Conservation (phyloP, 2,329 filamentous ascomycete species). For the Pseudogymnoascus verrucosus region DNA sequence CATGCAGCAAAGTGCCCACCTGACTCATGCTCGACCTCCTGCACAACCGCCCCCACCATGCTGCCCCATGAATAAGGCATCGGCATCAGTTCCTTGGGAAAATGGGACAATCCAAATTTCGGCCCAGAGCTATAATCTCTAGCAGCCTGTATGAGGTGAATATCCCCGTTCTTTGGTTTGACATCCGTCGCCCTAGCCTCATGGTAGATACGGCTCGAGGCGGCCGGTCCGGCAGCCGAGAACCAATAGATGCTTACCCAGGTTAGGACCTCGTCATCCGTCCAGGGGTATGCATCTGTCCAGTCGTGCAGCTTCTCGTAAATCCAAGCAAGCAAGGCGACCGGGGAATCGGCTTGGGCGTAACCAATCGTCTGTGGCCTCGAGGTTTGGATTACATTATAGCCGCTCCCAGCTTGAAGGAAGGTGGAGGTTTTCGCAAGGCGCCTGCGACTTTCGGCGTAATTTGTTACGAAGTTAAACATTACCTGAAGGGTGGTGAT, state of each 20-base stretch:
- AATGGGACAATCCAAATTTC: constrained; percentile 46
- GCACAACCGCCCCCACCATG: constrained; percentile 52
- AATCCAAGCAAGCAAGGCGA: constrained; percentile 67
- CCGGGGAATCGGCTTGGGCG: constrained; percentile 59
- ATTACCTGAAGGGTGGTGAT: constrained; percentile 3
- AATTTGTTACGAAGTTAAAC: constrained; percentile 3
- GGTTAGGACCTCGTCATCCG: constrained; percentile 65
- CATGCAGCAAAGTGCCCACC: constrained; percentile 49
- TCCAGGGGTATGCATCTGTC: constrained; percentile 65
- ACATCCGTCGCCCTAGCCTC: constrained; percentile 33
- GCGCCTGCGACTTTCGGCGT: background rate
- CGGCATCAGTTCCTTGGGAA: constrained; percentile 49
- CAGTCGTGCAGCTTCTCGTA: constrained; percentile 74
- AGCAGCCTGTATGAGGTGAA: constrained; percentile 22
- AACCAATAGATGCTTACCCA: constrained; percentile 72
- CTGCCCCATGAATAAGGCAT: constrained; percentile 46
- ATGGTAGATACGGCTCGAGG: constrained; percentile 64
- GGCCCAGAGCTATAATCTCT: constrained; percentile 24
- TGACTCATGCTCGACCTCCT: constrained; percentile 33
- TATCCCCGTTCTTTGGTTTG: constrained; percentile 10
- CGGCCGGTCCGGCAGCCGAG: constrained; percentile 58
- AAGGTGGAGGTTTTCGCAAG: constrained; percentile 19
- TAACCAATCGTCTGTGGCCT: constrained; percentile 67
- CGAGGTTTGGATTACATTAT: constrained; percentile 41
- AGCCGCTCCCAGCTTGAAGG: constrained; percentile 34